Evolutionary conservation across 2,329 filamentous ascomycete genomes (phyloP).

Genomic region (Fusarium sarcochroum): DNA sequence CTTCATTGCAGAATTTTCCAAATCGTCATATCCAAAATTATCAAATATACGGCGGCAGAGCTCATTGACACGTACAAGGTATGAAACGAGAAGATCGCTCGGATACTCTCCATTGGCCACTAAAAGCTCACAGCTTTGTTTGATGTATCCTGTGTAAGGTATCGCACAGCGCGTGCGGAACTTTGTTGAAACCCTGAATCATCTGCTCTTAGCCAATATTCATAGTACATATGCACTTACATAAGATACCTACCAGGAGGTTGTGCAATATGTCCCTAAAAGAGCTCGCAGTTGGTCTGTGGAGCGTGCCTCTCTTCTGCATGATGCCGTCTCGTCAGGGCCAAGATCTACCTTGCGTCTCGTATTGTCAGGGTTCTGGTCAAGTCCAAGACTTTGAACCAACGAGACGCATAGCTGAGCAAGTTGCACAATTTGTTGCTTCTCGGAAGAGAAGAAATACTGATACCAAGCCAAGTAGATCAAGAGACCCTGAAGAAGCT

Average conservation of each 20-base stretch:
- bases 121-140: constrained; percentile 8
- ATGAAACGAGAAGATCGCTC: neutral
- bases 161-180: constrained; percentile 14
- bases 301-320: constrained; percentile 6
- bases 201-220: neutral
- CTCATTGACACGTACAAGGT: constrained; percentile 8
- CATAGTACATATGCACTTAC: accelerated
- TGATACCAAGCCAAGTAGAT: constrained; percentile 25
- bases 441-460: constrained; percentile 23
- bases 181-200: constrained; percentile 14
- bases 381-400: constrained; percentile 10
- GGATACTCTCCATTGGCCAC: neutral
- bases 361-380: constrained; percentile 16
- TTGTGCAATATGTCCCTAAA: constrained; percentile 19
- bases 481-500: constrained; percentile 12
- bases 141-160: constrained; percentile 20
- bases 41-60: constrained; percentile 9
- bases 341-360: constrained; percentile 25
- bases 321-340: constrained; percentile 10
- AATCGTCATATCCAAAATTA: constrained; percentile 21
- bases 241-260: constrained; percentile 4
- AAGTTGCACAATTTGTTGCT: constrained; percentile 19
- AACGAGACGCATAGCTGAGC: constrained; percentile 16
- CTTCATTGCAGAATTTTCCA: constrained; percentile 11
- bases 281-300: constrained; percentile 15